Evolutionary conservation across 2,329 filamentous ascomycete genomes (phyloP).

Genomic region (Periconia macrospinosa): DNA sequence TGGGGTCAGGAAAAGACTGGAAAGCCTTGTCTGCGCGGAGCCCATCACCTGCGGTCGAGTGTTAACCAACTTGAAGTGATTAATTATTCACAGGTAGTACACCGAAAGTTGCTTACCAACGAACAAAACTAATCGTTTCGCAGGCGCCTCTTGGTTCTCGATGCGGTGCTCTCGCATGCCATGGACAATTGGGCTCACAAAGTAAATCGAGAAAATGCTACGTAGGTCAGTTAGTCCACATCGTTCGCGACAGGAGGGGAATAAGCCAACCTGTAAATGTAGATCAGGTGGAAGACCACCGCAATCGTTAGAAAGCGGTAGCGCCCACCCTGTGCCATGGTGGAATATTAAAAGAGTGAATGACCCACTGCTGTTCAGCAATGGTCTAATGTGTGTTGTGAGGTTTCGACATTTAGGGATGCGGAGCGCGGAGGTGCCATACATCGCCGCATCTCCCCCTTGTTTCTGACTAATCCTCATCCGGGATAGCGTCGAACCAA

Average conservation of each 20-base stretch:
- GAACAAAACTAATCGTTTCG: constrained; percentile 87
- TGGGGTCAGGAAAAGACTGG: constrained; percentile 82
- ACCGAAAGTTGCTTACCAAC: constrained; percentile 63
- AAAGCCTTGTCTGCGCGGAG: constrained; percentile 97
- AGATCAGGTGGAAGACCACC: constrained; percentile 88
- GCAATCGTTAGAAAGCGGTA: constrained; percentile 86
- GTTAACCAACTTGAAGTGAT: background rate
- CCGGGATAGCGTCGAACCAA: background rate
- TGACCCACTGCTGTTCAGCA: constrained; percentile 15
- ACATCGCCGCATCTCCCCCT: background rate
- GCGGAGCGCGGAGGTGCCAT: background rate
- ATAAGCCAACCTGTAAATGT: constrained; percentile 62
- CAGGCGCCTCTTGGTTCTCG: constrained; percentile 73
- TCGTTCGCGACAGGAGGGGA: background rate
- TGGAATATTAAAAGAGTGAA: constrained; percentile 24
- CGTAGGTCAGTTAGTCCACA: constrained; percentile 9
- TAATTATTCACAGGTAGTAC: background rate
- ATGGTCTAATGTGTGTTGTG: background rate
- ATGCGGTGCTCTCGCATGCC: constrained; percentile 85
- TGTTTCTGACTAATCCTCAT: background rate
- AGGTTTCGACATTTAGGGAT: background rate
- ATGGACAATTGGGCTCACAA: constrained; percentile 94
- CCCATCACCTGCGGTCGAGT: constrained; percentile 67
- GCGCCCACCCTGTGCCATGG: constrained; percentile 63
- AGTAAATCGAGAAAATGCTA: constrained; percentile 98